Percentiles rank a stretch among this genome's conserved stretches.
These are phyloP conservation scores for Amanita inopinata DNA, from an alignment of 768 basidiomycete genomes.

Conservation along the genomic window DNA sequence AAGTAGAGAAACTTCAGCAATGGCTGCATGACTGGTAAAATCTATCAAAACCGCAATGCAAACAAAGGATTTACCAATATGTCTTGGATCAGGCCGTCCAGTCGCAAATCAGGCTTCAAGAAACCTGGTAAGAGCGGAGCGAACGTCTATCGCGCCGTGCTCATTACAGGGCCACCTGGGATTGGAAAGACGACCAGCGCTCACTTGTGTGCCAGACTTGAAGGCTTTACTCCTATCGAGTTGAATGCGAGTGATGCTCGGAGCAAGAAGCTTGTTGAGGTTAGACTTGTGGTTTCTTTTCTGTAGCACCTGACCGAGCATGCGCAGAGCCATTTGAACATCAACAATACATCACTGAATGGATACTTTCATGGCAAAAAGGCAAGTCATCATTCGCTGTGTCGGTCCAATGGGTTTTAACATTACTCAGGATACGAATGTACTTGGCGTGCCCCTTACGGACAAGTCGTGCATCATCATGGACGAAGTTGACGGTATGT, in stretches of 20 bases:
- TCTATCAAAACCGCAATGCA: no score
- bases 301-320: background rate
- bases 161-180: conserved; percentile 91
- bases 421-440: conserved; percentile 37
- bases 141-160: conserved; percentile 77
- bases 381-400: conserved; percentile 22
- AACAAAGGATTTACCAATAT: no score
- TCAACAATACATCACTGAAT: conserved; percentile 82
- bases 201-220: conserved; percentile 84
- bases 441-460: conserved; percentile 65
- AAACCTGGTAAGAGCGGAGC: conserved; percentile 89
- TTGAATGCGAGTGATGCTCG: conserved; percentile 93
- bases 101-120: conserved; percentile 72
- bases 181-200: conserved; percentile 98
- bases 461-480: conserved; percentile 86
- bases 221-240: conserved; percentile 88
- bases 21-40: conserved; percentile 87
- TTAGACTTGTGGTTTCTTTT: conserved; percentile 18
- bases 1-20: conserved; percentile 77
- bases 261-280: conserved; percentile 96
- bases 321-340: conserved; percentile 74
- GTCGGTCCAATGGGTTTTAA: background rate
- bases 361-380: conserved; percentile 63
- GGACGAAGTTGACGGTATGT: conserved; percentile 99
- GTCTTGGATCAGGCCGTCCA: conserved; percentile 57